Conservation (phyloP, 495 filamentous ascomycete species). For the Aspergillus sparsus region DNA sequence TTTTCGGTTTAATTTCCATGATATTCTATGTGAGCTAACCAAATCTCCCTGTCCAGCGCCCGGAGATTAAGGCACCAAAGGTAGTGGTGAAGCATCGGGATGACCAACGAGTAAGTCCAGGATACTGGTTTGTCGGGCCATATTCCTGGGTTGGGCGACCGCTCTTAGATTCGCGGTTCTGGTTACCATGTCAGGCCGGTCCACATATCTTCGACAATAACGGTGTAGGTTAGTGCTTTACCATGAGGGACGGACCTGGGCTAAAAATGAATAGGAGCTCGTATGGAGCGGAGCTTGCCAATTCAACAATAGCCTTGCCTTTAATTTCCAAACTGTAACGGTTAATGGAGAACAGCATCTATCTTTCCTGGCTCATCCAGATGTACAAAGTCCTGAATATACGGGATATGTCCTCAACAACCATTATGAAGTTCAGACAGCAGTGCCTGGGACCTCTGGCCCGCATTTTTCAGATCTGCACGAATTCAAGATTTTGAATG, state of each 20-base stretch:
- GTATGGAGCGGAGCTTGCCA: conserved; percentile 37
- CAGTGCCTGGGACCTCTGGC: conserved; percentile 37
- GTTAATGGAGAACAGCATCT: conserved; percentile 30
- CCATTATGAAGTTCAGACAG: conserved; percentile 33
- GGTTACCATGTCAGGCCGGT: conserved; percentile 37
- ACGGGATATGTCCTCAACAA: conserved; percentile 32
- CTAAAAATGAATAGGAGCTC: conserved; percentile 20
- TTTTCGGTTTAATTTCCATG: neutral
- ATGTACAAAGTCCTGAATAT: conserved; percentile 38
- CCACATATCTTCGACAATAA: conserved; percentile 42
- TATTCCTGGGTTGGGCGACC: conserved; percentile 15
- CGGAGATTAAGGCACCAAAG: neutral
- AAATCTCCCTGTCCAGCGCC: neutral
- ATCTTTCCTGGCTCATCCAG: conserved; percentile 28
- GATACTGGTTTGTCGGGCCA: conserved; percentile 42
- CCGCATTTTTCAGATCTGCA: conserved; percentile 45
- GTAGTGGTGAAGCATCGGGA: conserved; percentile 1
- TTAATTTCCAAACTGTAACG: conserved; percentile 37
- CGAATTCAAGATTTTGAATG: conserved; percentile 43
- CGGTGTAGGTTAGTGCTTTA: conserved; percentile 17
- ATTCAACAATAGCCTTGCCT: conserved; percentile 33
- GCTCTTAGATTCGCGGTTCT: neutral
- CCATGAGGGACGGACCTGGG: neutral
- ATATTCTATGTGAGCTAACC: neutral
- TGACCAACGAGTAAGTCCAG: conserved; percentile 18